These are phyloP conservation scores for Trypanosoma brucei DNA, from an alignment of 208 protist species.

Conservation along the genomic window DNA sequence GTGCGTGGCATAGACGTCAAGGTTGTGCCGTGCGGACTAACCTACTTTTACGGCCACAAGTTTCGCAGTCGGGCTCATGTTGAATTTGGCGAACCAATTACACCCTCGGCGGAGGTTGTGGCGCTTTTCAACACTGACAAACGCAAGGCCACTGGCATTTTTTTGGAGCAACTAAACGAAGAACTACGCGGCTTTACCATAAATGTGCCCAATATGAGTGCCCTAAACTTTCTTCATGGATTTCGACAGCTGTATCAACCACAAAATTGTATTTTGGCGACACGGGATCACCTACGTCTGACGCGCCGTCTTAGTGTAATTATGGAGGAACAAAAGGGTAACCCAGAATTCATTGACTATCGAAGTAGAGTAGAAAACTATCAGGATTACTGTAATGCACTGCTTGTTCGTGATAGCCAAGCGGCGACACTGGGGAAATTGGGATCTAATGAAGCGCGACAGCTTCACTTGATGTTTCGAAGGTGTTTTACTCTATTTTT, in stretches of 20 bases:
- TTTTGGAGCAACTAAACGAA: constrained; percentile 77
- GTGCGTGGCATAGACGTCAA: constrained; percentile 77
- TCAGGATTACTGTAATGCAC: constrained; percentile 68
- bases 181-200: constrained; percentile 81
- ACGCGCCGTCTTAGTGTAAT: constrained; percentile 77
- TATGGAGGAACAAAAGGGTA: constrained; percentile 61
- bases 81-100: constrained; percentile 85
- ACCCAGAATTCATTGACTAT: constrained; percentile 61
- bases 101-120: constrained; percentile 64
- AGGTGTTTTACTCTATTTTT: constrained; percentile 73
- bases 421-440: constrained; percentile 76
- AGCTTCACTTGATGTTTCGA: constrained; percentile 66
- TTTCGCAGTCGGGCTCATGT: constrained; percentile 88
- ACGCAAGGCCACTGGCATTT: constrained; percentile 71
- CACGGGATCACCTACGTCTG: constrained; percentile 79
- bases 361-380: constrained; percentile 80
- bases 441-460: constrained; percentile 39
- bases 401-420: constrained; percentile 85
- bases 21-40: constrained; percentile 89
- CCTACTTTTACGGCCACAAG: constrained; percentile 91
- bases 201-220: constrained; percentile 88
- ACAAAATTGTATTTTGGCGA: constrained; percentile 61
- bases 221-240: constrained; percentile 85
- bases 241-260: constrained; percentile 90
- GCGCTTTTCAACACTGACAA: constrained; percentile 72